Base-by-base conservation (phyloP, 768 basidiomycete genomes). In the Xanthoconium stramineum region DNA sequence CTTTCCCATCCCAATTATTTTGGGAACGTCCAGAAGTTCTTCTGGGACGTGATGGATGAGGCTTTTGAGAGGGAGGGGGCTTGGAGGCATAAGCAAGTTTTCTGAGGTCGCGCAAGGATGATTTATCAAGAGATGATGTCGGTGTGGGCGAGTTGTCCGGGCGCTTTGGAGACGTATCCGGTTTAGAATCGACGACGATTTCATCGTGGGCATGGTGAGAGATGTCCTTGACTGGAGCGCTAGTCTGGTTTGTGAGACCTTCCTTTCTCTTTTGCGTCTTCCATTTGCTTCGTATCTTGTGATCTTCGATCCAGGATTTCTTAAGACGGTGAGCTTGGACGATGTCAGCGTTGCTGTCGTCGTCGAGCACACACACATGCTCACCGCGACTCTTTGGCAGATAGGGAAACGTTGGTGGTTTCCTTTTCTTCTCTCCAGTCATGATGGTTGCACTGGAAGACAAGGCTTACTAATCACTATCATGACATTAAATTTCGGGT, bases 241-340 rank as follows among this genome's bases (percentile, higher is more conserved):
- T 33, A 47, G 58, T 44, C 43, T 43, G 54, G 30, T 32, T 56
- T 57, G 30, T 66, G 24, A 76, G 61, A 17, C 74, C 76, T 56
- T 78, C 76, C 67, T 73, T 77, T 56, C 79, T 79, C 74, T 87
- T 89, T 74, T 89, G 77, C 36, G 82, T 76, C 64, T 81, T 87
- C 88, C 91, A 93, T 74, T 87, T 81, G 61, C 80, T 83, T 65
- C 86, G 89, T 53, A 91, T 81, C 73, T 91, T 92, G 56, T 80
- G 80, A 57, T 80, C 84, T 53, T 88, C 79, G 11, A 95, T 80
- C 84, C 94, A 94, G 55, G 83, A 79, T 67, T 83, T 80, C 72
- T 93, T 95, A 55, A 95, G 76, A 62, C 84, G 86, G 69, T 83
- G 89, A 19, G 94, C 93, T 93, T 59, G 28, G 50, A 43, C 55